Percentiles rank a stretch among this genome's conserved stretches.
Conservation (phyloP, 2,329 filamentous ascomycete genomes). For the Colletotrichum lindemuthianum region DNA sequence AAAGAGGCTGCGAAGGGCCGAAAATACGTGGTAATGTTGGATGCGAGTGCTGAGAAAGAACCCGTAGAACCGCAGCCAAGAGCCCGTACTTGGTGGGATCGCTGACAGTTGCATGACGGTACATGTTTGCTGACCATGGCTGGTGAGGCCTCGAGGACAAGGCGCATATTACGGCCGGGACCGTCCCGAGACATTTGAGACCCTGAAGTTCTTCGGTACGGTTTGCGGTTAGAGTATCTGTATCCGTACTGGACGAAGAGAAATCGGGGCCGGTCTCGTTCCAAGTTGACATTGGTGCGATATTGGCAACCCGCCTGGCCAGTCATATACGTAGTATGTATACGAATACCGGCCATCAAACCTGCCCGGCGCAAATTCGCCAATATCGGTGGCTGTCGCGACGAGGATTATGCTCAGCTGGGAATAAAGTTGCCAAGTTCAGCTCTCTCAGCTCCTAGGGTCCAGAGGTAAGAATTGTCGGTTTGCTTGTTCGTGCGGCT, state of each 20-base stretch:
- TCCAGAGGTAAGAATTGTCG: not conserved
- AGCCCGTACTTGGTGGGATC: too few relatives aligned
- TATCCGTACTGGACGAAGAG: too few relatives aligned
- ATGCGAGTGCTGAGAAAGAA: slow-evolving; percentile 1
- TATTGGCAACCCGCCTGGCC: slow-evolving; percentile 8
- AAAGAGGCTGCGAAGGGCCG: not conserved
- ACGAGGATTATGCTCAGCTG: too few relatives aligned
- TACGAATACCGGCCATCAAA: not conserved
- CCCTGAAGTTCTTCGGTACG: not conserved
- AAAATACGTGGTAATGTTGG: not conserved
- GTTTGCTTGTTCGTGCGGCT: slow-evolving; percentile 10
- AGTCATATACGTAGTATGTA: slow-evolving; percentile 16
- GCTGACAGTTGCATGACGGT: not conserved
- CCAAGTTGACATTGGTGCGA: slow-evolving; percentile 25
- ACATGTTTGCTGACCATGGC: not conserved
- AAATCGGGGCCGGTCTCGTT: not conserved
- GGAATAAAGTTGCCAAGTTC: too few relatives aligned
- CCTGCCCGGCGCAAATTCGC: slow-evolving; percentile 3
- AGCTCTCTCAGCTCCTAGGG: too few relatives aligned
- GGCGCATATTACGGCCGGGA: not conserved
- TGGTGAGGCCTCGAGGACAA: slow-evolving; percentile 1
- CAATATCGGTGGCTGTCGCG: too few relatives aligned
- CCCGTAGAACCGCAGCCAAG: too few relatives aligned
- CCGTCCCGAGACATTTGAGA: slow-evolving; percentile 22
- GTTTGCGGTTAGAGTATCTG: not conserved